Evolutionary conservation across 2,329 filamentous ascomycete genomes (phyloP).

Genomic region (Botrytis aclada): DNA sequence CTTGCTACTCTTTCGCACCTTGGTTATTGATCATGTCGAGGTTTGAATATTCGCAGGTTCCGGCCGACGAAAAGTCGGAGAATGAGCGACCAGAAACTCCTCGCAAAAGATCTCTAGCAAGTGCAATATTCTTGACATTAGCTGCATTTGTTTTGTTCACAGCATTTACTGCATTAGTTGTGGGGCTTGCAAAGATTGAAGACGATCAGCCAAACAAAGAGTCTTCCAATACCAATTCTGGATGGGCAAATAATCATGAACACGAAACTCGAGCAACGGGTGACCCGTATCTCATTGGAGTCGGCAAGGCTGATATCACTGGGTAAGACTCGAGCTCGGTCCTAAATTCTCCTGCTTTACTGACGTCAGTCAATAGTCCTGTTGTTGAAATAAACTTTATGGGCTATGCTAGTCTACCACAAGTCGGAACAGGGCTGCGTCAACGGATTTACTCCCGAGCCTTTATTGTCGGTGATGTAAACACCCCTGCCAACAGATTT

Average conservation of each 20-base stretch:
- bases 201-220: background rate
- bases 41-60: conserved; percentile 8
- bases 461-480: conserved; percentile 75
- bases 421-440: conserved; percentile 78
- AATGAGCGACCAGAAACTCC: background rate
- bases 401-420: conserved; percentile 80
- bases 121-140: conserved; percentile 3
- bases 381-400: conserved; percentile 91
- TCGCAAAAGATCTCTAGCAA: background rate
- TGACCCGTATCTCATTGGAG: conserved; percentile 58
- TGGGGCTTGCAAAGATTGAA: background rate
- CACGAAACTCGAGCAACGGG: conserved; percentile 28
- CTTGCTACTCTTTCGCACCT: background rate
- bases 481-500: conserved; percentile 67
- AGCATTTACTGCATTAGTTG: background rate
- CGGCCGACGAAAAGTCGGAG: conserved; percentile 6
- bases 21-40: conserved; percentile 12
- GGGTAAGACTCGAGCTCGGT: conserved; percentile 41
- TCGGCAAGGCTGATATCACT: conserved; percentile 70
- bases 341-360: conserved; percentile 9
- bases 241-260: conserved; percentile 7
- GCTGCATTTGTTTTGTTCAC: background rate
- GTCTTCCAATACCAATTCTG: background rate
- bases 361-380: conserved; percentile 44
- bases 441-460: conserved; percentile 88